Evolutionary conservation across 1,284 basidiomycete species (phyloP), one percentile per base, ranked within the genome.

Genomic region (Cryptococcus sp.): DNA sequence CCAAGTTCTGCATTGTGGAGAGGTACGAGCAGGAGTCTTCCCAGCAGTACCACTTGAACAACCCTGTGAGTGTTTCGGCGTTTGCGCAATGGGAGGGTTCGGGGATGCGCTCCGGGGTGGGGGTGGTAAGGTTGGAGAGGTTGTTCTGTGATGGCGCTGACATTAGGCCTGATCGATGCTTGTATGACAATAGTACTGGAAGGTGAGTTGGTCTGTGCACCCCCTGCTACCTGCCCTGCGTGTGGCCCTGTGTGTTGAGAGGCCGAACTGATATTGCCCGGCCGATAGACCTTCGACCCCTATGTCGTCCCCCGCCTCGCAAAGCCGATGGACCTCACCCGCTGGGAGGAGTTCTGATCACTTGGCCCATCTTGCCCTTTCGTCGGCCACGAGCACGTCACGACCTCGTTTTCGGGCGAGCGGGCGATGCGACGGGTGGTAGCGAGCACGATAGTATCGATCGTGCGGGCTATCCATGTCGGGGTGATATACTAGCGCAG

Each of bases 1-100:
- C 73, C 50, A 76, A 77, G 52, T 77, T 78, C 60, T 72, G 70
- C 45, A 75, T 77, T 51, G 69, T 78, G 6, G 77, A 78, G 70
- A 56, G 77, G 55, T 78, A 77, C 63, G 68, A 70, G 54, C 67
- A 72, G 50, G 75, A 75, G 59, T 70, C 68, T 0, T 73, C 71
- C 9, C 72, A 76, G 59, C 60, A 72, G 56, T 73, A 76, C 52
- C 76, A 75, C 51, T 61, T 73, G 21, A 66, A 67, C 53, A 76
- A 73, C 61, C 74, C 74, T 21, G 71, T 72, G 52, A 54, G 71
- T 68, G 40, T 40, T 8, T 55, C 37, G 11, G 18, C 42, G 4
- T 36, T 46, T 11, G 33, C 16, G 39, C 40, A 3, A 23, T 35
- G 28, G 28, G 28, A 33, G 28, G 60, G 1, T 4, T 2, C 9